These are phyloP conservation scores for Phlyctochytrium arcticum DNA, from an alignment of 192 early-diverging fungal species.

Conservation along the genomic window DNA sequence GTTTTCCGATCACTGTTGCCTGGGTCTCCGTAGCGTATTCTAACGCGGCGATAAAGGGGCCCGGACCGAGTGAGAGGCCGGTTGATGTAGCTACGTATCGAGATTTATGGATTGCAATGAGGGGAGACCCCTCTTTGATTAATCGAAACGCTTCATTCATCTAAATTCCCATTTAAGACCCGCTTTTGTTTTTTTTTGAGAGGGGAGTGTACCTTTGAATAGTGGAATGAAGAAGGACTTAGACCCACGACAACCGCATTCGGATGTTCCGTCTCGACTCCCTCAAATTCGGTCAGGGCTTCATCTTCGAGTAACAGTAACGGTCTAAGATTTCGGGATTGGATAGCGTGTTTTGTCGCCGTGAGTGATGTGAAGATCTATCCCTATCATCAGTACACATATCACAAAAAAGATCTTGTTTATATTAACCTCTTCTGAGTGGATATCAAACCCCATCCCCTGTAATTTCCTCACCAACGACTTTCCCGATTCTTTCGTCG, in stretches of 20 bases:
- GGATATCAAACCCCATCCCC: conserved; percentile 65
- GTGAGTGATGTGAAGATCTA: conserved; percentile 69
- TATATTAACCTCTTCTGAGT: conserved; percentile 38
- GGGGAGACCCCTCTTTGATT: conserved; percentile 50
- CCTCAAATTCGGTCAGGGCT: conserved; percentile 70
- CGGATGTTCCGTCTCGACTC: conserved; percentile 47
- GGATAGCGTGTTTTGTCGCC: conserved; percentile 66
- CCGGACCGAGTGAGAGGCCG: conserved; percentile 75
- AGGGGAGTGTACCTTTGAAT: conserved; percentile 47
- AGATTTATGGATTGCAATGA: conserved; percentile 80
- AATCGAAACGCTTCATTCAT: conserved; percentile 77
- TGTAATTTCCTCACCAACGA: conserved; percentile 55
- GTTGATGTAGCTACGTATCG: conserved; percentile 67
- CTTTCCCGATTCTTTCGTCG: conserved; percentile 68
- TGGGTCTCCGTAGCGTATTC: conserved; percentile 70
- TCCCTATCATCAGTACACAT: background rate
- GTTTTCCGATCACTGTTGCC: conserved; percentile 79
- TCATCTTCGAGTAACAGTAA: conserved; percentile 71
- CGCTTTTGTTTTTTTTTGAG: background rate
- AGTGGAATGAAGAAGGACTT: conserved; percentile 66
- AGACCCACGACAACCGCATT: conserved; percentile 82
- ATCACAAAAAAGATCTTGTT: background rate
- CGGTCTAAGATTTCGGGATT: conserved; percentile 50
- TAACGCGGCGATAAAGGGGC: conserved; percentile 81
- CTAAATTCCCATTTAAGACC: conserved; percentile 28